phyloP scores from a whole-genome alignment of 1,284 basidiomycete genomes.

The Xerocomus nothofagi region DNA sequence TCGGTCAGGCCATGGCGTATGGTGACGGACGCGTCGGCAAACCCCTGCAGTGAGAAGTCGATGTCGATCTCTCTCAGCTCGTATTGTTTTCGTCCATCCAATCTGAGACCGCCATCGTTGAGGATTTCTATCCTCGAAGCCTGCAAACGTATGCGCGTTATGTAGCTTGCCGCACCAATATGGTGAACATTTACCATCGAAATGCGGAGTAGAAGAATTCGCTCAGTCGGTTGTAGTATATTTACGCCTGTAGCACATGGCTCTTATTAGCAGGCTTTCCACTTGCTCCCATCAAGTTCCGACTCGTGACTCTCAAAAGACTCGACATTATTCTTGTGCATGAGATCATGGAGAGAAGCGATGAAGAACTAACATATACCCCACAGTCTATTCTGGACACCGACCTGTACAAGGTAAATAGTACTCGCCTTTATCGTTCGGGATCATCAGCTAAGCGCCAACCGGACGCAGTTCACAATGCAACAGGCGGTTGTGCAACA shows the following conservation, averaged over 20 bases:
- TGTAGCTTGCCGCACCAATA: neutral
- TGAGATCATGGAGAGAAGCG: constrained; percentile 16
- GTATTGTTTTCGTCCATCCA: constrained; percentile 87
- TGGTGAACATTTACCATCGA: constrained; percentile 16
- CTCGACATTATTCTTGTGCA: neutral
- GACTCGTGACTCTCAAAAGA: neutral
- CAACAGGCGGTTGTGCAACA: constrained; percentile 89
- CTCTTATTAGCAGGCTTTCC: no score
- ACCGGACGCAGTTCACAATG: constrained; percentile 81
- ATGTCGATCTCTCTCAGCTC: constrained; percentile 87
- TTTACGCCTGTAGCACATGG: no score
- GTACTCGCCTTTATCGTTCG: neutral
- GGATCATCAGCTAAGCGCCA: neutral
- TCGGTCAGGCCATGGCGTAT: constrained; percentile 90
- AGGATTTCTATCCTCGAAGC: constrained; percentile 84
- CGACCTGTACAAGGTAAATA: constrained; percentile 87
- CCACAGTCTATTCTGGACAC: constrained; percentile 82
- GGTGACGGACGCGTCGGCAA: constrained; percentile 83
- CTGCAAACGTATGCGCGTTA: constrained; percentile 35
- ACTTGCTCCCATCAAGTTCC: no score
- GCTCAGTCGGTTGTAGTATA: neutral
- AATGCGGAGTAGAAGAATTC: neutral
- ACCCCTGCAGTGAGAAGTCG: constrained; percentile 73
- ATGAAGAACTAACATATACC: constrained; percentile 14
- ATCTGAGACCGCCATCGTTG: constrained; percentile 86